Percentiles rank a stretch among this genome's conserved stretches.
Conservation (phyloP, 345 rosid species). For the Atalantia buxifolia region DNA sequence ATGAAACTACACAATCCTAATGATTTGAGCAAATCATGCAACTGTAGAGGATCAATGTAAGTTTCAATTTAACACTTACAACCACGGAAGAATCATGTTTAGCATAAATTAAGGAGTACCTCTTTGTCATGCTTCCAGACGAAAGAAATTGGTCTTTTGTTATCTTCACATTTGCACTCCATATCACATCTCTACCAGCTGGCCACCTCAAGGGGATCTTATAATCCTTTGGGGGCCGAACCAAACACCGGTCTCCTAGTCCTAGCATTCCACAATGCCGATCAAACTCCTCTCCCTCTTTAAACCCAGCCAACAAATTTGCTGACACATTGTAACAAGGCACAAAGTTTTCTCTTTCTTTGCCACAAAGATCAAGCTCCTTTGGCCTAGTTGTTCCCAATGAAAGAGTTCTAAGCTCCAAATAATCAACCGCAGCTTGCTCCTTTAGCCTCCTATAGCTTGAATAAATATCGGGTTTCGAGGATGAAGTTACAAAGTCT, state of each 20-base stretch:
- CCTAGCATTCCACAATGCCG: conserved; percentile 77
- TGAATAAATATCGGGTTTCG: conserved; percentile 51
- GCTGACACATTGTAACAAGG: conserved; percentile 88
- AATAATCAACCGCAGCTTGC: conserved; percentile 84
- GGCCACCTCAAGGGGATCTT: conserved; percentile 97
- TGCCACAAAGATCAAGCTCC: conserved; percentile 76
- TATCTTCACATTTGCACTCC: conserved; percentile 95
- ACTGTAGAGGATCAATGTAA: not conserved
- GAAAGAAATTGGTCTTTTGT: conserved; percentile 97
- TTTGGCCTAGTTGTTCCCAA: conserved; percentile 46
- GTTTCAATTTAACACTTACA: not conserved
- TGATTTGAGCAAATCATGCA: not conserved
- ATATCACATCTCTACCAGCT: conserved; percentile 87
- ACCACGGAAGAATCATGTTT: conserved; percentile 13
- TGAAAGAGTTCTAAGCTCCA: conserved; percentile 65
- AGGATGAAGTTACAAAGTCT: conserved; percentile 43
- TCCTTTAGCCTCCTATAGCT: conserved; percentile 88
- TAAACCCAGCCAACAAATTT: conserved; percentile 68
- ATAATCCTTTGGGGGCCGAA: conserved; percentile 94
- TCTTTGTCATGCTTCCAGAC: conserved; percentile 93
- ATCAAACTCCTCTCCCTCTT: conserved; percentile 85
- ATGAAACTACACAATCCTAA: not conserved
- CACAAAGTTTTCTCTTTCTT: conserved; percentile 82
- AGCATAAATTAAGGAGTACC: conserved; percentile 36
- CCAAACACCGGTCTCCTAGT: conserved; percentile 52